Evolutionary conservation across 1,139 yeast species (phyloP).

Genomic region (Taiozyma sp.): DNA sequence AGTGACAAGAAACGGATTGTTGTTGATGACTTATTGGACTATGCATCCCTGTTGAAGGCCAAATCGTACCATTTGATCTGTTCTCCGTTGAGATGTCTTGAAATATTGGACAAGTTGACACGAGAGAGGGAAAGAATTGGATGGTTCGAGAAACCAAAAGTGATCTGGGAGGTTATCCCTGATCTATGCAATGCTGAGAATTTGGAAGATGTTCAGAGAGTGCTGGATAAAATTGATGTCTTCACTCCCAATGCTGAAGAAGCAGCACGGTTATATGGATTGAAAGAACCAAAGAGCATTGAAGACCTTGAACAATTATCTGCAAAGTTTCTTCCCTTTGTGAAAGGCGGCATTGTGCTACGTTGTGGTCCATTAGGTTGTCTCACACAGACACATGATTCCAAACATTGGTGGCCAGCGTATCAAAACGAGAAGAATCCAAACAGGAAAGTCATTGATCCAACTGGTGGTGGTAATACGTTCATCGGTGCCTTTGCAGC

Average conservation of each 20-base stretch:
- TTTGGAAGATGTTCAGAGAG: slow-evolving; percentile 32
- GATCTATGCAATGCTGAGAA: slow-evolving; percentile 56
- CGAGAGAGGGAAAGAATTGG: slow-evolving; percentile 7
- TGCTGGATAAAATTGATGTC: slow-evolving; percentile 47
- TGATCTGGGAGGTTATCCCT: slow-evolving; percentile 87
- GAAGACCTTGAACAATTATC: slow-evolving; percentile 41
- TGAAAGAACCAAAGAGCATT: slow-evolving; percentile 35
- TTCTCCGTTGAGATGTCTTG: slow-evolving; percentile 54
- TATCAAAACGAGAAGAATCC: slow-evolving; percentile 43
- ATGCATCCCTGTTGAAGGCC: slow-evolving; percentile 34
- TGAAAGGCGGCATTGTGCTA: slow-evolving; percentile 49
- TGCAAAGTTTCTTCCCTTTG: slow-evolving; percentile 32
- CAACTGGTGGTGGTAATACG: slow-evolving; percentile 93
- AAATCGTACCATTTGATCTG: slow-evolving; percentile 68
- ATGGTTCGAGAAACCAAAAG: slow-evolving; percentile 28
- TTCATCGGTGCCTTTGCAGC: slow-evolving; percentile 78
- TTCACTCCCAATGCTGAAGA: slow-evolving; percentile 85
- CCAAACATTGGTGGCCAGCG: slow-evolving; percentile 53
- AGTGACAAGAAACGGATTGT: slow-evolving; percentile 63
- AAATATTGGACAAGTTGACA: slow-evolving; percentile 36
- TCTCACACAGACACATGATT: slow-evolving; percentile 28
- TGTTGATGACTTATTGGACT: slow-evolving; percentile 47
- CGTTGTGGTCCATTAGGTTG: slow-evolving; percentile 74
- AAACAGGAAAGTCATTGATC: slow-evolving; percentile 56
- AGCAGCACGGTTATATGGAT: slow-evolving; percentile 54